Percentiles rank a stretch among this genome's conserved stretches.
phyloP scores from a whole-genome alignment of 192 early-diverging fungal species.

The Coemansia sp. region DNA sequence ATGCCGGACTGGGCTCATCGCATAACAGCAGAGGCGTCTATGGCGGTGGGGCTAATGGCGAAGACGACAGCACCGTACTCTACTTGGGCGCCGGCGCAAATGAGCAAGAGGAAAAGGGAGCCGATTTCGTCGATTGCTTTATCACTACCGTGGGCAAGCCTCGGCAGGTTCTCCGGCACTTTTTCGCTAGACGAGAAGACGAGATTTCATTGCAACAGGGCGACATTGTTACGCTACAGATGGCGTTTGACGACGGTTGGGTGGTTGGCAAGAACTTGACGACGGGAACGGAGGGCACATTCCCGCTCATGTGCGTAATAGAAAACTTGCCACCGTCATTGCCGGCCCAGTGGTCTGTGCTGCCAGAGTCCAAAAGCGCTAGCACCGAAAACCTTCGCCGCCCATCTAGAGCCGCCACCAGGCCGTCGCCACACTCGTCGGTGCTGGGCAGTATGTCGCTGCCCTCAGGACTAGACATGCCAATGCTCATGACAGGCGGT shows the following conservation, averaged over 20 bases:
- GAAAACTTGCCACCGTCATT: slow-evolving; percentile 35
- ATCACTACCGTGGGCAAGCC: slow-evolving; percentile 43
- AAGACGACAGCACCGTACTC: slow-evolving; percentile 32
- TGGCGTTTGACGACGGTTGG: slow-evolving; percentile 91
- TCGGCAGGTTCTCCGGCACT: slow-evolving; percentile 61
- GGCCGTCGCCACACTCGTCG: slow-evolving; percentile 20
- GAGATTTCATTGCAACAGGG: slow-evolving; percentile 74
- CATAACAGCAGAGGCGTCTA: neutral
- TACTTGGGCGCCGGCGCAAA: slow-evolving; percentile 11
- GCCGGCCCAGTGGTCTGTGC: slow-evolving; percentile 55
- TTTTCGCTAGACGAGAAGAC: slow-evolving; percentile 72
- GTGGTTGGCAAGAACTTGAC: slow-evolving; percentile 79
- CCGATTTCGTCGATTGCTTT: slow-evolving; percentile 54
- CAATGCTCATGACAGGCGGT: neutral
- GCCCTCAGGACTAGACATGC: slow-evolving; percentile 13
- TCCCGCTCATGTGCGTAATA: slow-evolving; percentile 82
- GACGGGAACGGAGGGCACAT: slow-evolving; percentile 74
- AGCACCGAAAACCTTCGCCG: slow-evolving; percentile 42
- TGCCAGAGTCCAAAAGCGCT: slow-evolving; percentile 38
- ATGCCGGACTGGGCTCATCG: neutral
- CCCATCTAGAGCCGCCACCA: slow-evolving; percentile 17
- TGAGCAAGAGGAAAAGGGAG: slow-evolving; percentile 15
- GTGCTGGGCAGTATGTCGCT: slow-evolving; percentile 22
- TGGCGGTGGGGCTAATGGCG: slow-evolving; percentile 1
- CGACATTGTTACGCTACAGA: slow-evolving; percentile 73